Base-by-base conservation (phyloP, 768 basidiomycete species). In the Mycena vitilis region DNA sequence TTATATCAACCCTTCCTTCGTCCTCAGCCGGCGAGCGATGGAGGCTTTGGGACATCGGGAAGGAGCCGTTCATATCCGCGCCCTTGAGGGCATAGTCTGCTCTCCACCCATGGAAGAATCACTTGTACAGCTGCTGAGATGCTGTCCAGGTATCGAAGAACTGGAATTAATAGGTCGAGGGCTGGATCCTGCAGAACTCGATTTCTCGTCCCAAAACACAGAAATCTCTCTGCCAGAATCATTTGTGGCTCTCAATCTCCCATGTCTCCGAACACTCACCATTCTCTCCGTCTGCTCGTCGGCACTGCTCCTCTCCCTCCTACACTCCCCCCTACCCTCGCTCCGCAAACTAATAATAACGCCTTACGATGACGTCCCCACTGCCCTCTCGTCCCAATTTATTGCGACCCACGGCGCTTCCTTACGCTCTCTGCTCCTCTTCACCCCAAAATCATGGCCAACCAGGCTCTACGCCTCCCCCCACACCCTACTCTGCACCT, bases 381-480 rank as follows among this genome's bases (percentile, higher is more conserved):
- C 79, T 25, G 86, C 91, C 6, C 83, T 89, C 40, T 82, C 85
- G 15, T 86, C 90, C 0, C 80, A 78, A 49, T 87, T 95, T 71
- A 88, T 94, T 37, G 73, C 81, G 1, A 77, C 78, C 4, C 92
- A 94, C 71, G 93, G 93, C 13, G 68, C 73, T 42, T 73, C 73
- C 5, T 84, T 95, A 55, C 83, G 81, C 15, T 90, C 91, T 0
- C 84, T 95, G 4, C 83, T 88, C 54, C 81, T 94, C 62, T 88
- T 87, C 64, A 89, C 92, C 6, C 89, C 89, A 1, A 92, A 91
- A 76, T 85, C 86, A 23, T 91, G 89, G 89, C 91, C 89, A 2
- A 88, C 87, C 4, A 79, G 80, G 49, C 82, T 87, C 42, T 88
- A 86, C 63, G 84, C 89, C 38, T 87, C 88, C 38, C 88, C 89